Conservation (phyloP, 352 stramenopile species). For the Phytophthora pistaciae region DNA sequence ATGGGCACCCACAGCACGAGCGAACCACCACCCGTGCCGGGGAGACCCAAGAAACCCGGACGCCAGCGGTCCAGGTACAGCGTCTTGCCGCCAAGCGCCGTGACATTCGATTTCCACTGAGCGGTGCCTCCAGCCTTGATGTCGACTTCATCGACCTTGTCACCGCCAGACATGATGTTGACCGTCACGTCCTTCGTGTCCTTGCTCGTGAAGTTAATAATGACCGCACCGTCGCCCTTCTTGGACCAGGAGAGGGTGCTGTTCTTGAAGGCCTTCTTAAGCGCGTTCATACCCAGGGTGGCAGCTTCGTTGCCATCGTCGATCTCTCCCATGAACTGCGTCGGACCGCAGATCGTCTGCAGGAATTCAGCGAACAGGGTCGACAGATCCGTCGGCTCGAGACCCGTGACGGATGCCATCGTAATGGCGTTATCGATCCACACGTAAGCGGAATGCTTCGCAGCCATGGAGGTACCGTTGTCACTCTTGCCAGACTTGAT, state of each 20-base stretch:
- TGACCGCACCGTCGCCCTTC: constrained; percentile 41
- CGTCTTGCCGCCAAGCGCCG: constrained; percentile 62
- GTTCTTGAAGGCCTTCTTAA: constrained; percentile 54
- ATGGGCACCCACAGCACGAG: constrained; percentile 64
- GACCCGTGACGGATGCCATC: constrained; percentile 30
- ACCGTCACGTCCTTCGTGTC: constrained; percentile 53
- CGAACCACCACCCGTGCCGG: constrained; percentile 66
- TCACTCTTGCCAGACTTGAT: constrained; percentile 45
- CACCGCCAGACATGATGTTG: constrained; percentile 56
- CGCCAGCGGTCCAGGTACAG: constrained; percentile 76
- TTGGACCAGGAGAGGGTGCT: constrained; percentile 50
- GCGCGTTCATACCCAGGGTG: constrained; percentile 46
- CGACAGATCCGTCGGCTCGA: constrained; percentile 59
- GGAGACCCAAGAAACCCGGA: constrained; percentile 60
- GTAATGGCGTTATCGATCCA: constrained; percentile 47
- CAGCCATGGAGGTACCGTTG: constrained; percentile 40
- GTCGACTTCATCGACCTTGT: constrained; percentile 45
- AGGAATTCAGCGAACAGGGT: constrained; percentile 55
- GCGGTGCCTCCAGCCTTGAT: constrained; percentile 40
- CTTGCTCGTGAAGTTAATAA: constrained; percentile 53
- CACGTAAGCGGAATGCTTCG: constrained; percentile 37
- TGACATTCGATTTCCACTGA: constrained; percentile 48
- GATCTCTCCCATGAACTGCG: constrained; percentile 47
- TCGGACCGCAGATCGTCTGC: constrained; percentile 66
- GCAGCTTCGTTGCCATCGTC: constrained; percentile 47